Evolutionary conservation across 192 early-diverging fungal genomes (phyloP).

Genomic region (Dissophora ornata): DNA sequence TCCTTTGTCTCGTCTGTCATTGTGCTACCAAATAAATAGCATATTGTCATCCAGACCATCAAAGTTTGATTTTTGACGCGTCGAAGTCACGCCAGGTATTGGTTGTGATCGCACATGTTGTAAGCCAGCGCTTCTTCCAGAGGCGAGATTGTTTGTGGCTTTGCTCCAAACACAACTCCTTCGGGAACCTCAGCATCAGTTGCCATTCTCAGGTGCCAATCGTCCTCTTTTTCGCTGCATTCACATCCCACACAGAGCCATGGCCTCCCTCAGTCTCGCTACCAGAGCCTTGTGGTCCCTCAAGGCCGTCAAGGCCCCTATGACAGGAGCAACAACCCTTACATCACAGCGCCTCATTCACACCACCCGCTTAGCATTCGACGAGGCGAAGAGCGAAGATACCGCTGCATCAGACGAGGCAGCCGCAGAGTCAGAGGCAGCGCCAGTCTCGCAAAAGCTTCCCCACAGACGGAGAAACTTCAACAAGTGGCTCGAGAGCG

Average conservation of each 20-base stretch:
- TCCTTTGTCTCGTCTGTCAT: too few relatives aligned
- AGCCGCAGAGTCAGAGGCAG: slow-evolving; percentile 9
- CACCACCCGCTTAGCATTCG: slow-evolving; percentile 11
- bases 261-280: slow-evolving; percentile 31
- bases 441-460: slow-evolving; percentile 16
- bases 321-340: neutral
- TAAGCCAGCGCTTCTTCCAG: too few relatives aligned
- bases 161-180: too few relatives aligned
- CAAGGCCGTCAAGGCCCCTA: slow-evolving; percentile 21
- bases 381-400: slow-evolving; percentile 14
- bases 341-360: slow-evolving; percentile 40
- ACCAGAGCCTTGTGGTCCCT: slow-evolving; percentile 41
- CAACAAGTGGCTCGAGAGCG: slow-evolving; percentile 37
- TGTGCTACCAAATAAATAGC: too few relatives aligned
- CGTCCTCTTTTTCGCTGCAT: too few relatives aligned
- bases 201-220: too few relatives aligned
- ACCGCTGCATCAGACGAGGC: slow-evolving; percentile 1
- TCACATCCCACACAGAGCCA: slow-evolving; percentile 4
- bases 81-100: too few relatives aligned
- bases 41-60: too few relatives aligned
- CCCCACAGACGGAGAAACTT: slow-evolving; percentile 49
- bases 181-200: too few relatives aligned
- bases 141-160: too few relatives aligned
- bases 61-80: too few relatives aligned
- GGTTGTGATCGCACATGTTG: too few relatives aligned